Percentiles rank a stretch among this genome's conserved stretches.
These are phyloP conservation scores for Dacryopinax primogenitus DNA, from an alignment of 768 basidiomycete genomes.

Conservation along the genomic window DNA sequence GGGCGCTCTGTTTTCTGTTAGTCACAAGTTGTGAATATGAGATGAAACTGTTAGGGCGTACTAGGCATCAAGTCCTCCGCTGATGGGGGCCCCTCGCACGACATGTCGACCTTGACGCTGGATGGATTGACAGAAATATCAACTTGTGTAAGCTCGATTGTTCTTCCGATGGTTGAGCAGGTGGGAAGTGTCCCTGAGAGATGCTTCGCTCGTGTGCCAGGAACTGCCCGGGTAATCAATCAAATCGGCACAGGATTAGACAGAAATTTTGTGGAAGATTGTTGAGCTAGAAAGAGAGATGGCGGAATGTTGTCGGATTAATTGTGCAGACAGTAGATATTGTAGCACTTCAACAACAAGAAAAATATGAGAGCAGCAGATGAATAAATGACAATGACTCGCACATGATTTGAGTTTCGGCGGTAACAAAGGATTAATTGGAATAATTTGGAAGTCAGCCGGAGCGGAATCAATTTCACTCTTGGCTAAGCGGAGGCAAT, in stretches of 20 bases:
- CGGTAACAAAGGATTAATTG: no score
- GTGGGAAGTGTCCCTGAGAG: background rate
- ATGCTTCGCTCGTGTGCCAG: background rate
- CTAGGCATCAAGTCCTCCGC: background rate
- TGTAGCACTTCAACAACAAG: background rate
- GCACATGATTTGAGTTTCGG: no score
- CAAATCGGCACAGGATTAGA: background rate
- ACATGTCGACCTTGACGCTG: background rate
- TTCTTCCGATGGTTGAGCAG: background rate
- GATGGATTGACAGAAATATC: background rate
- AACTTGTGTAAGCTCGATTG: background rate
- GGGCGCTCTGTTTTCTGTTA: slow-evolving; percentile 45
- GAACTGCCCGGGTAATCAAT: background rate
- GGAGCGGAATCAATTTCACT: background rate
- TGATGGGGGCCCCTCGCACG: background rate
- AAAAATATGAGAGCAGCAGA: background rate
- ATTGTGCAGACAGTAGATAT: no score
- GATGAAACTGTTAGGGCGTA: background rate
- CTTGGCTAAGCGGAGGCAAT: slow-evolving; percentile 6
- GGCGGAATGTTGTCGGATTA: background rate
- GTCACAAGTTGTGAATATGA: background rate
- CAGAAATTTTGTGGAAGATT: background rate
- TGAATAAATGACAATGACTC: no score
- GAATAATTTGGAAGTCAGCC: background rate
- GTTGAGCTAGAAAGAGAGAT: background rate